A percentile compares a stretch with the other conserved stretches of the same genome.
Conservation (phyloP, 306 rosid species). For the Acacia acuminata region DNA sequence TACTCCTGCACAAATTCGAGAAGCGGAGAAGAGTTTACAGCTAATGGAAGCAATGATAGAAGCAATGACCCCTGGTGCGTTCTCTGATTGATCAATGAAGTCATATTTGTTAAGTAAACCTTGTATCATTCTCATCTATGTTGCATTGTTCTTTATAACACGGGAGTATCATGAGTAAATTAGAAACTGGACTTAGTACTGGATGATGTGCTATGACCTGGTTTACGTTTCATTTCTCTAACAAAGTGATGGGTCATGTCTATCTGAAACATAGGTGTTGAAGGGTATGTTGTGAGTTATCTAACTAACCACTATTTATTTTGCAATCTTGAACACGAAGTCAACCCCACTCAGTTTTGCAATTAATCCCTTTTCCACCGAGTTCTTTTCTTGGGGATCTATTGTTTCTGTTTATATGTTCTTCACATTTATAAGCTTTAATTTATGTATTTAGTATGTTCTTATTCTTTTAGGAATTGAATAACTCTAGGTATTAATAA, state of each 20-base stretch:
- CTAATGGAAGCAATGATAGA: slow-evolving; percentile 95
- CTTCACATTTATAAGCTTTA: slow-evolving; percentile 22
- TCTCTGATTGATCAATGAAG: slow-evolving; percentile 24
- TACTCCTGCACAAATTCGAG: slow-evolving; percentile 97
- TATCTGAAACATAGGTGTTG: not conserved
- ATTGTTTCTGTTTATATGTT: slow-evolving; percentile 16
- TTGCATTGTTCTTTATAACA: slow-evolving; percentile 11
- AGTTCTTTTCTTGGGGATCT: not conserved
- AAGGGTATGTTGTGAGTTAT: not conserved
- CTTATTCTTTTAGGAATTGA: slow-evolving; percentile 2
- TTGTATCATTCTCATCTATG: slow-evolving; percentile 23
- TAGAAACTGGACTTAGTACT: not conserved
- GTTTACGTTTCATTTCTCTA: slow-evolving; percentile 4
- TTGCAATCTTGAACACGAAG: not conserved
- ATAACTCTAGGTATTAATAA: not conserved
- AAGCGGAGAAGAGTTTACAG: slow-evolving; percentile 89
- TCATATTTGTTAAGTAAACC: slow-evolving; percentile 7
- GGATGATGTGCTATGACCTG: slow-evolving; percentile 17
- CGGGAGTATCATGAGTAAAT: slow-evolving; percentile 12
- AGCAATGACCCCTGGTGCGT: slow-evolving; percentile 91
- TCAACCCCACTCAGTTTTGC: not conserved
- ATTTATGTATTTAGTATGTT: not conserved
- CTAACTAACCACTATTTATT: not conserved
- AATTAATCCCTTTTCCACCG: slow-evolving; percentile 4
- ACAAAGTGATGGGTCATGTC: not conserved